Evolutionary conservation across 2,329 filamentous ascomycete genomes (phyloP), one percentile per base, ranked within the genome.

Genomic region (Aschersonia sp.): DNA sequence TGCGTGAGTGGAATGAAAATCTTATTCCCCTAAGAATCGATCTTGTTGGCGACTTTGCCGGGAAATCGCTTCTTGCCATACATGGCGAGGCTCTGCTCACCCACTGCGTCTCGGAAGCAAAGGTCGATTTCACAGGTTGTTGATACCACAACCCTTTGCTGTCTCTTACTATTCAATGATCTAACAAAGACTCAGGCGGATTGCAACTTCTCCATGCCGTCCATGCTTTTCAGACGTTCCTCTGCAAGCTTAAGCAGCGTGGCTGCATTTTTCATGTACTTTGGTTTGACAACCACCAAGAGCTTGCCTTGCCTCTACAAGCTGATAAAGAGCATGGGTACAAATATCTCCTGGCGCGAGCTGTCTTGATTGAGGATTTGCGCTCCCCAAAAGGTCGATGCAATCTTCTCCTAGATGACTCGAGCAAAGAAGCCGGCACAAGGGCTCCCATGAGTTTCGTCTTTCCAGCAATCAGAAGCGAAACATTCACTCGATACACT

Each of bases 1-100:
- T 37, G 35, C 35, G 35, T 37, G 8, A 12, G 8, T 37, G 3
- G 35, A 12, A 37, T 12, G 35, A 8, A 37, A 37, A 12, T 37
- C 35, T 37, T 5, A 9, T 8, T 12, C 57, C 63, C 4, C 57
- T 59, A 6, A 56, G 51, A n/a, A 70, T 84, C 31, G 81, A 86
- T 54, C 72, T 88, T 2, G 76, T 87, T 4, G 82, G 84, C 41
- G 84, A 88, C 58, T 88, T 84, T 62, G 82, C 81, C 4, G 83
- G 84, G 29, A 77, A 77, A 50, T 83, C 87, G 57, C 69, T 82
- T 9, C 88, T 87, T 58, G 66, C 83, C 29, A 73, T 88, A 32
- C 81, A 88, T 52, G 83, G 83, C 32, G 83, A 89, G 55, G 82
- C 82, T 0, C 61, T 88, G n/a, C 65, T 88, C 9, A 65, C 77